phyloP scores from a whole-genome alignment of 1,139 yeast genomes.

The Pneumocystis murina region DNA sequence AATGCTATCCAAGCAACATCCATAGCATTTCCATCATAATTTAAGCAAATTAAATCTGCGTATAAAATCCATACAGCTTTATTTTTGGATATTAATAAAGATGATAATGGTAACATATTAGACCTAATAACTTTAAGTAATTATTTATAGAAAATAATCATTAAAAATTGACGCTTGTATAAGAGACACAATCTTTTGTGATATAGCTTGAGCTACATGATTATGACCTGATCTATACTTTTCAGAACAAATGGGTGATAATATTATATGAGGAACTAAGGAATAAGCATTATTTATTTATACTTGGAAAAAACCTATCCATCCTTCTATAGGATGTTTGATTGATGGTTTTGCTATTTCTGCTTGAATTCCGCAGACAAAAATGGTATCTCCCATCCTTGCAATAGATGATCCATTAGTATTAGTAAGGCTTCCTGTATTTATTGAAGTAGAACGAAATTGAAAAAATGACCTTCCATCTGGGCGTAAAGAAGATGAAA shows the following conservation, averaged over 20 bases:
- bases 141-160: background rate
- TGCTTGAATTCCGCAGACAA: constrained; percentile 12
- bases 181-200: constrained; percentile 4
- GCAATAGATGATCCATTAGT: constrained; percentile 12
- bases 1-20: constrained; percentile 11
- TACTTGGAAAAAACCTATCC: constrained; percentile 1
- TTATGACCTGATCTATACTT: constrained; percentile 9
- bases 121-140: background rate
- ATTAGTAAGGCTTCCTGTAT: constrained; percentile 8
- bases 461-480: constrained; percentile 10
- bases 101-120: constrained; percentile 6
- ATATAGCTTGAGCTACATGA: constrained; percentile 12
- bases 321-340: constrained; percentile 8
- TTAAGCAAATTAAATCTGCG: constrained; percentile 11
- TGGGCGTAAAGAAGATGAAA: constrained; percentile 6
- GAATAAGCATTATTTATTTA: background rate
- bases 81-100: constrained; percentile 10
- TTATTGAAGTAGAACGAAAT: constrained; percentile 7
- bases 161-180: background rate
- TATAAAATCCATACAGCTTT: constrained; percentile 13
- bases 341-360: constrained; percentile 12
- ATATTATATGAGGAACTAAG: constrained; percentile 11
- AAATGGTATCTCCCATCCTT: constrained; percentile 10
- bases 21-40: constrained; percentile 10
- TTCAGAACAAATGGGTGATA: constrained; percentile 10